These are phyloP conservation scores for Vaccinium corymbosum DNA, from an alignment of 148 eudicot genomes.

Conservation along the genomic window DNA sequence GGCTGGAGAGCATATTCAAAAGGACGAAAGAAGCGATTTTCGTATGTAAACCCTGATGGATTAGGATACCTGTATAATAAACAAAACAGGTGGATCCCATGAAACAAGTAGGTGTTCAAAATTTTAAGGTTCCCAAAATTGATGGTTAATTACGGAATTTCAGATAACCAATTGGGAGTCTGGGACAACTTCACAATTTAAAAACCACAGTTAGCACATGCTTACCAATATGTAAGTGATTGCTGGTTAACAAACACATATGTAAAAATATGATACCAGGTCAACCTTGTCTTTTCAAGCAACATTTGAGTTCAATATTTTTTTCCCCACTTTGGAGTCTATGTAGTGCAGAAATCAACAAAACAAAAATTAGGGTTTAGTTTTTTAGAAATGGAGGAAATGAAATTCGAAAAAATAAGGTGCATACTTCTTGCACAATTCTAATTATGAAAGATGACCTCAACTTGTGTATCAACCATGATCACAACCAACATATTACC, in stretches of 20 bases:
- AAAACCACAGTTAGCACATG: slow-evolving; percentile 1
- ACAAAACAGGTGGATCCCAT: slow-evolving; percentile 2
- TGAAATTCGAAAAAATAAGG: background rate
- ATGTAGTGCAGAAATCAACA: background rate
- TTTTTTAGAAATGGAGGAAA: background rate
- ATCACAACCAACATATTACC: background rate
- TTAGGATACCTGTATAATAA: slow-evolving; percentile 73
- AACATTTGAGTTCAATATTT: background rate
- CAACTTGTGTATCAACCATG: background rate
- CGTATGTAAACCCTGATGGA: slow-evolving; percentile 81
- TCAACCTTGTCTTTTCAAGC: background rate
- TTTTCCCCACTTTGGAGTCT: background rate
- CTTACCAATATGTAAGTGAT: background rate
- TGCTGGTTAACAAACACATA: background rate
- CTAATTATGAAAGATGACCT: background rate
- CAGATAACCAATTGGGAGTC: background rate
- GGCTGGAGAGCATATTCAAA: slow-evolving; percentile 94
- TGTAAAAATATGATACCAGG: background rate
- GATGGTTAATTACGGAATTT: background rate
- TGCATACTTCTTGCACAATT: background rate
- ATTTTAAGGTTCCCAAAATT: background rate
- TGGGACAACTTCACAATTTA: background rate
- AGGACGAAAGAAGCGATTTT: slow-evolving; percentile 86
- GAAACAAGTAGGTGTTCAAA: background rate
- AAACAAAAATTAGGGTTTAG: background rate